phyloP scores from a whole-genome alignment of 495 filamentous ascomycete genomes.

The Hypomontagnella monticulosa region DNA sequence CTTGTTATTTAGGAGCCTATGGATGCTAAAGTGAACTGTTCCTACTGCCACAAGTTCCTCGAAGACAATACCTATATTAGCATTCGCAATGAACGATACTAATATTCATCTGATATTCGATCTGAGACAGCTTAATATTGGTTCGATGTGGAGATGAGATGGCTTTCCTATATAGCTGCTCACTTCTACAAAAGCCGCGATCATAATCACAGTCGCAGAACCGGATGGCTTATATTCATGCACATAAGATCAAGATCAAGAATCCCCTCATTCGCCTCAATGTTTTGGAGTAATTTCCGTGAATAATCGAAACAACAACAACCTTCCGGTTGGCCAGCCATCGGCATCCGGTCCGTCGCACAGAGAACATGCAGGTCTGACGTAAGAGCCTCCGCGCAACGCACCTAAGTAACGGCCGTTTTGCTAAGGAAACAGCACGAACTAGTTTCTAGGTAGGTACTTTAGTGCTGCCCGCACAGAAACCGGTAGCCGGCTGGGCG shows the following conservation, averaged over 20 bases:
- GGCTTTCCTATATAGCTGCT: slow-evolving; percentile 3
- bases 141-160: slow-evolving; percentile 16
- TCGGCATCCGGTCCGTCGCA: slow-evolving; percentile 6
- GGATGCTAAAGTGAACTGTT: too few relatives aligned
- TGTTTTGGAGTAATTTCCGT: slow-evolving; percentile 16
- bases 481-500: slow-evolving; percentile 2
- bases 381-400: background rate
- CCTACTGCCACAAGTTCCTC: too few relatives aligned
- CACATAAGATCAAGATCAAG: background rate
- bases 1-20: too few relatives aligned
- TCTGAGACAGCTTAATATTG: background rate
- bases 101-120: background rate
- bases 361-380: slow-evolving; percentile 3
- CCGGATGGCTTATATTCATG: too few relatives aligned
- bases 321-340: slow-evolving; percentile 4
- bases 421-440: slow-evolving; percentile 5
- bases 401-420: background rate
- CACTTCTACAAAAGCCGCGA: background rate
- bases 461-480: slow-evolving; percentile 2
- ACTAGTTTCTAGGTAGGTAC: too few relatives aligned
- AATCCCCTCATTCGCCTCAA: background rate
- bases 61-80: too few relatives aligned
- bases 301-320: background rate
- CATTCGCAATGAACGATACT: too few relatives aligned
- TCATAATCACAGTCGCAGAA: too few relatives aligned